Evolutionary conservation across 1,284 basidiomycete genomes (phyloP), one percentile per base, ranked within the genome.

Genomic region (Stygiomarasmius scandens): DNA sequence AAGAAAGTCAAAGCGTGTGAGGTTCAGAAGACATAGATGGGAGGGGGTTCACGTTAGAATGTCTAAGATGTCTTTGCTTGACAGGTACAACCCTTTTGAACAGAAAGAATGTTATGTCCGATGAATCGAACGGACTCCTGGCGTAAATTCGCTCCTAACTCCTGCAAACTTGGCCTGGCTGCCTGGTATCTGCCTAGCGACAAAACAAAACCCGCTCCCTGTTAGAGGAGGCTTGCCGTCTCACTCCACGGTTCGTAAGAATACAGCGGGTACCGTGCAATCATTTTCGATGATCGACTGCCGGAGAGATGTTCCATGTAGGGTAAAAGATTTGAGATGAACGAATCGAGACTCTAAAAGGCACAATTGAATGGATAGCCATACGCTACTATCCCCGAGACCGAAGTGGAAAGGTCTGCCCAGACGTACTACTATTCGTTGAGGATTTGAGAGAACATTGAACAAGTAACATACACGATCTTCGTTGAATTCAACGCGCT

Each of bases 91-190:
- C 25, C 32, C 29, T 47, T 25, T 14, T 46, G 25, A 32, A 45
- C 41, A n/a, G 43, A 29, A 4, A 20, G 27, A 3, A 20, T 34
- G 44, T 16, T 32, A 46, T 25, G 44, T 34, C 43, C 43, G 29
- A 32, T 32, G n/a, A n/a, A n/a, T 32, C 12, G 29, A 12, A 32
- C 12, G 5, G 29, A 32, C 29, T 46, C n/a, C 38, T 41, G 16
- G 52, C 52, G 52, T 54, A 54, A 54, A 47, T 54, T 47, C 52
- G 52, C 52, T 54, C 44, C 52, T 54, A 54, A 25, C n/a, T 32
- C 43, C 48, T 41, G 38, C n/a, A 41, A 12, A n/a, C 14, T 34
- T 14, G 8, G 32, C 8, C 14, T 34, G 14, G 14, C 14, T 34
- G 32, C 14, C 14, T 8, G 32, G 8, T 34, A 34, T 34, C 32